Conservation (phyloP, 371 early-diverging fungal genomes). For the Mortierella sp. region DNA sequence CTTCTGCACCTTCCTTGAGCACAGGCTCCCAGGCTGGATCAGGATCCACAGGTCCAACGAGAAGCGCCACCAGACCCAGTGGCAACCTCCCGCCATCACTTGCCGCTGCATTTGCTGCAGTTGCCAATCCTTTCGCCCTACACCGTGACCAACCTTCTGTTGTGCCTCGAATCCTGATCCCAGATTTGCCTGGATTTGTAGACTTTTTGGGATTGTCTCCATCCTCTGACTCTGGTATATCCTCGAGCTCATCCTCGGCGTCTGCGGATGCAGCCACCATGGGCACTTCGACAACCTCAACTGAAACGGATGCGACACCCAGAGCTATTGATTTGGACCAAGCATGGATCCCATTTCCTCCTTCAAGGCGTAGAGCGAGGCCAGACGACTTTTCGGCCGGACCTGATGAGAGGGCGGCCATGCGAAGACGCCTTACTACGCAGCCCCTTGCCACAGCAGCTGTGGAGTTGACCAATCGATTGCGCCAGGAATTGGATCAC, state of each 20-base stretch:
- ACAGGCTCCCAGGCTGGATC: conserved; percentile 9
- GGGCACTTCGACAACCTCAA: conserved; percentile 11
- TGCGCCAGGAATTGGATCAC: conserved; percentile 21
- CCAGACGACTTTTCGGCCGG: conserved; percentile 31
- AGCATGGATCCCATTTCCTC: not conserved
- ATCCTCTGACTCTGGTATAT: not conserved
- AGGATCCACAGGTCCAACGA: conserved; percentile 18
- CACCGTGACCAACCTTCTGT: conserved; percentile 5
- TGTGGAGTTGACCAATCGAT: conserved; percentile 9
- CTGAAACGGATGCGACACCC: conserved; percentile 43
- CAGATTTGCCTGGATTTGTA: conserved; percentile 20
- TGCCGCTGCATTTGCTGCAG: conserved; percentile 15
- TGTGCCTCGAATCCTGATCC: conserved; percentile 16
- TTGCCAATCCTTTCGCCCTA: conserved; percentile 15
- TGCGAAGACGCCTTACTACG: conserved; percentile 21
- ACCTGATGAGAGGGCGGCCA: conserved; percentile 13
- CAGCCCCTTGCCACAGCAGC: conserved; percentile 4
- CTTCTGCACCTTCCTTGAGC: not conserved
- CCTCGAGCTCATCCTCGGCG: not conserved
- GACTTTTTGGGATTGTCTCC: conserved; percentile 29
- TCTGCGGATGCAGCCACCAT: conserved; percentile 1
- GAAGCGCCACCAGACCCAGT: conserved; percentile 4
- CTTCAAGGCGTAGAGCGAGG: conserved; percentile 30
- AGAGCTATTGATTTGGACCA: conserved; percentile 4
- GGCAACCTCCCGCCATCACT: conserved; percentile 1